Evolutionary conservation across 495 filamentous ascomycete genomes (phyloP), one percentile per base, ranked within the genome.

Genomic region (Paragyromitra xinjiangensis): DNA sequence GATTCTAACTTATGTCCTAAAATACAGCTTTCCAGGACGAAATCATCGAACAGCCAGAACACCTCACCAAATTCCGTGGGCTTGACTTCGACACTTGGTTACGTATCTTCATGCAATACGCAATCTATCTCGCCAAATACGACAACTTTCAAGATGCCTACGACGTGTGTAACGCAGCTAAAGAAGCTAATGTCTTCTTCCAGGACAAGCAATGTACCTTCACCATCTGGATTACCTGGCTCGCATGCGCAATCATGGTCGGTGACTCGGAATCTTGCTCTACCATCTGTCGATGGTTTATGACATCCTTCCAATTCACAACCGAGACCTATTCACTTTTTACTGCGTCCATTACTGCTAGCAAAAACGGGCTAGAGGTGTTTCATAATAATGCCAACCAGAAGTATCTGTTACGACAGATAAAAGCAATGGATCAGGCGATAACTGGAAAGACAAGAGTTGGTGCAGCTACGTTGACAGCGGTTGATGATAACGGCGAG

Each of bases 21-120:
- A 24, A 78, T 55, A 42, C 29, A 81, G 72, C 81, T 1, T 81
- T 81, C 63, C 71, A 79, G 39, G 69, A 82, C 40, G 71, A 71
- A 66, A 77, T 75, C 44, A 76, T 77, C 44, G 61, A 61, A 58
- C 42, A 63, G 65, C 9, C 74, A 62, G 19, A 81, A 79, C 24
- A 86, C 89, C 59, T 91, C 89, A 44, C 85, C 85, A 55, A 87
- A 89, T 97, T 95, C 82, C 89, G 92, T 70, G 92, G 91, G 6
- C 92, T 98, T 55, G 80, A 88, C 0, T 97, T 97, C 79, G 86
- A 89, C 62, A 86, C 88, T 37, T 99, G 95, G 95, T 88, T 97
- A 3, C 91, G 96, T 69, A 88, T 97, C n/a, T 96, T 98, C 82
- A 88, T 94, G 56, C 89, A 94, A 79, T 96, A 95, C 81, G 91